Base-by-base conservation (phyloP, 495 filamentous ascomycete genomes). In the Hyaloscypha hepaticicola region DNA sequence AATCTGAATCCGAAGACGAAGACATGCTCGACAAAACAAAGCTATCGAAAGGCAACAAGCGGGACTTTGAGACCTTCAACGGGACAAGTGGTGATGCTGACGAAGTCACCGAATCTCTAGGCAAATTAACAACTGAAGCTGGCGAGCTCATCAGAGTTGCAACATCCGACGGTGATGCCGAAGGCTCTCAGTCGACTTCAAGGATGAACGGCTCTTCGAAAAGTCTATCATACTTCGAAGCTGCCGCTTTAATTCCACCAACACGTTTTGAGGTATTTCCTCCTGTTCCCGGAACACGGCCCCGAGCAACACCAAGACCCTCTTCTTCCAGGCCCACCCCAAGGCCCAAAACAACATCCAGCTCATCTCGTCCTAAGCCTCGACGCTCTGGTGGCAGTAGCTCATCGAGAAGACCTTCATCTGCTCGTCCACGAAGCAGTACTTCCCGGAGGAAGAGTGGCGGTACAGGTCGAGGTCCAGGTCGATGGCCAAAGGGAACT, bases 251-350 rank as follows among this genome's bases (percentile, higher is more conserved):
- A 45, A 92, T 97, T 55, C 91, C 92, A 0, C 82, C 90, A 1
- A 88, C 83, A 33, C 83, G 92, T 63, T 97, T 95, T 74, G 90
- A 96, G 70, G 85, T 96, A 53, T 94, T 89, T 70, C 93, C 93
- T 41, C 89, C 90, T 3, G 78, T 92, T n/a, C 88, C 85, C 8
- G 70, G 68, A 21, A 63, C 74, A 2, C 72, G 72, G 41, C 70
- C 55, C 65, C 72, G 65, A n/a, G 41, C 65, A 5, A 66, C 72
- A 21, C 72, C 68, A 26, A 64, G 68, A 51, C 56, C 64, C 24
- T 48, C 67, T 11, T 31, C 66, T 34, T 62, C 66, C 12, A 55
- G 66, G 22, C 58, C 65, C 11, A 48, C 60, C 5, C 22, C 61
- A 29, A 65, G 65, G 34, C 66, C 52, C 7, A 63, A 53, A 53